Base-by-base conservation (phyloP, 345 rosid genomes). In the Aethionema arabicum region DNA sequence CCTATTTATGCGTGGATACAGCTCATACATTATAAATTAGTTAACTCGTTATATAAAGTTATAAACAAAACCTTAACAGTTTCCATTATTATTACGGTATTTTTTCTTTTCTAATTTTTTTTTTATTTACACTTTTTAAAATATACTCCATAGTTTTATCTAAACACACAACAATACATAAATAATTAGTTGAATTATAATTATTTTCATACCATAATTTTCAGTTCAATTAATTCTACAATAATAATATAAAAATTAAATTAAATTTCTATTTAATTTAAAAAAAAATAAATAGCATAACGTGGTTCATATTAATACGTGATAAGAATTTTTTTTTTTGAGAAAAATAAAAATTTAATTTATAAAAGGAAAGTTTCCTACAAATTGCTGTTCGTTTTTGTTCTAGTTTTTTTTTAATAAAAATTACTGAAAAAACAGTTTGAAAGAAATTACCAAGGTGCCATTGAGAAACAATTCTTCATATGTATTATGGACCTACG, bases 1-100 rank as follows among this genome's bases (percentile, higher is more conserved):
- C 77, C 65, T 76, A 76, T 72, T 45, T 65, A 74, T 74, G 85
- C 78, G 88, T 82, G 96, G 90, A 88, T 88, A 90, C 92, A 88
- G 88, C 96, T 85, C 92, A 85, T 66, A 64, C 74, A 62, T 76
- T 72, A 64, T 69, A 74, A 72, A 76, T 69, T 13, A 54, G 80
- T 78, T 72, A 74, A 78, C 76, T 68, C 68, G 30, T 65, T 57
- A 50, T 43, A 37, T 52, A 56, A 39, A 46, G 62, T 61, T 69
- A 63, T 32, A 62, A 62, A 46, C 74, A 10, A 21, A 45, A 48
- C 59, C 68, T 62, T 70, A 56, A 47, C 32, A 55, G 6, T 32
- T 32, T 45, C 27, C 42, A 35, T 56, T 50, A 63, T 56, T 47
- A 63, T 40, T 39, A 21, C 27, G 13, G 32, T 54, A 39, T 37